Evolutionary conservation across 73 alveolate species (phyloP).

Genomic region (Symbiodinium natans): DNA sequence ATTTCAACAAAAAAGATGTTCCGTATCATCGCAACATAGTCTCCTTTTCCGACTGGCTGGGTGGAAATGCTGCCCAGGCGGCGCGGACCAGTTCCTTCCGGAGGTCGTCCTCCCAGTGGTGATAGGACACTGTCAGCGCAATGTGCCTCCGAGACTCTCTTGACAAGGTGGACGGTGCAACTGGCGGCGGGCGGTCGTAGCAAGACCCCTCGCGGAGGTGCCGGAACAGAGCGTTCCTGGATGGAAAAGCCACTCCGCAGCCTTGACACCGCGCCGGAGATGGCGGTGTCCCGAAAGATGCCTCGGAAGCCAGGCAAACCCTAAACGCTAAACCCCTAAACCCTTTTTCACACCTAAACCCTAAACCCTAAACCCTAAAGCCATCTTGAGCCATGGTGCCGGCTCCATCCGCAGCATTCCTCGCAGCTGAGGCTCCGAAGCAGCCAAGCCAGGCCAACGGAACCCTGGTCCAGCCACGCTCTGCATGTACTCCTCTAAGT

Average conservation of each 20-base stretch:
- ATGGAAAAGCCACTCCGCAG: not conserved
- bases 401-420: conserved; percentile 72
- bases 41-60: not conserved
- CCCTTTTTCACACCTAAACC: not conserved
- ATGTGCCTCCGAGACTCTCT: conserved; percentile 35
- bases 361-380: not conserved
- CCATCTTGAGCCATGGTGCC: not conserved
- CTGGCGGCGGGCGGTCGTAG: not conserved
- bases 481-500: conserved; percentile 11
- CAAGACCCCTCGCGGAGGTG: conserved; percentile 53
- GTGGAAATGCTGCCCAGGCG: conserved; percentile 18
- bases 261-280: not conserved
- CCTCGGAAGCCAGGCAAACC: no score
- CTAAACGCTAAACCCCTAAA: not conserved
- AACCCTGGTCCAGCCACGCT: conserved; percentile 32
- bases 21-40: no score
- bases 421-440: not conserved
- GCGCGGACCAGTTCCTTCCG: conserved; percentile 28
- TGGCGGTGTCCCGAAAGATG: not conserved
- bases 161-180: not conserved
- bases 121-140: conserved; percentile 45
- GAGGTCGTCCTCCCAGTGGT: not conserved
- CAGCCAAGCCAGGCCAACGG: conserved; percentile 44
- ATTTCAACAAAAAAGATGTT: no score
- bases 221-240: conserved; percentile 79